Conservation (phyloP, 1,139 yeast genomes). For the Saccharomycopsis phalli region DNA sequence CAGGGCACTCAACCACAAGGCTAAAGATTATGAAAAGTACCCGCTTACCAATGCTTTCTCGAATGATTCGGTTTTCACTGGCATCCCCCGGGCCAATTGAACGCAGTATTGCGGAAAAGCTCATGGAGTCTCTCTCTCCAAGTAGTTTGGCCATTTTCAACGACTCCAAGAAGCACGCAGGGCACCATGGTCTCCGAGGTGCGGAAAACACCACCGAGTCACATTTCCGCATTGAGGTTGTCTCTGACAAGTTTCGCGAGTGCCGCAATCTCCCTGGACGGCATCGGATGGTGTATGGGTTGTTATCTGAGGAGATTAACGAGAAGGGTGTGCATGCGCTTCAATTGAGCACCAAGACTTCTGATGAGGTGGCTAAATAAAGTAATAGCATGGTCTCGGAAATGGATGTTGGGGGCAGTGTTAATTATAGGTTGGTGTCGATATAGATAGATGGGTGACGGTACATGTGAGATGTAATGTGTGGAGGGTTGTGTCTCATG, state of each 20-base stretch:
- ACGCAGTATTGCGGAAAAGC: constrained; percentile 31
- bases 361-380: constrained; percentile 42
- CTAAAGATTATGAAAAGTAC: no score
- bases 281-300: constrained; percentile 65
- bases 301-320: constrained; percentile 65
- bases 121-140: constrained; percentile 34
- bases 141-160: constrained; percentile 40
- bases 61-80: no score
- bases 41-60: no score
- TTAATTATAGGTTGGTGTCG: no score
- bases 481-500: no score
- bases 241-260: constrained; percentile 63
- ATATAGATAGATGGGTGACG: no score
- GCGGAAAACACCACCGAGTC: constrained; percentile 73
- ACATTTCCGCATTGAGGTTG: constrained; percentile 67
- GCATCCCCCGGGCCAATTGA: constrained; percentile 38
- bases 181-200: constrained; percentile 76
- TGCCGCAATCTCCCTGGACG: constrained; percentile 55
- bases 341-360: constrained; percentile 78
- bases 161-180: constrained; percentile 84
- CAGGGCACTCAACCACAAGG: no score
- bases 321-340: constrained; percentile 78
- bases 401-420: no score
- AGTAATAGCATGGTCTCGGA: constrained; percentile 5
- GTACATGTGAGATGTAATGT: no score